Percentiles rank a stretch among this genome's conserved stretches.
These are phyloP conservation scores for Gossypium thurberi DNA, from an alignment of 345 rosid genomes.

Conservation along the genomic window DNA sequence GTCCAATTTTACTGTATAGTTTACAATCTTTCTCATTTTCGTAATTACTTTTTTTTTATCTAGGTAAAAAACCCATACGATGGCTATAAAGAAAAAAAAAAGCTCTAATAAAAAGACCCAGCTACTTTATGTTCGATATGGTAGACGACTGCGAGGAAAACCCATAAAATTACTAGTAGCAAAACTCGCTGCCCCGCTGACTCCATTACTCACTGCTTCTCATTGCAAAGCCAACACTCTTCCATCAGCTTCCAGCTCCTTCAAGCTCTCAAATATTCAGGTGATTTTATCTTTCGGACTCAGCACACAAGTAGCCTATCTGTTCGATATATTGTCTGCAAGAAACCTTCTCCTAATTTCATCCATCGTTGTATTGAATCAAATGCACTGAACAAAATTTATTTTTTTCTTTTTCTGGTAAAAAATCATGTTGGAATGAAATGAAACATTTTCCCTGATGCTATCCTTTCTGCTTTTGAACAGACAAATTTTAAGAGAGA, in stretches of 20 bases:
- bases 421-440: not conserved
- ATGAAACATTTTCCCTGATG: not conserved
- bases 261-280: not conserved
- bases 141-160: no score
- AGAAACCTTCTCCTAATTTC: not conserved
- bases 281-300: not conserved
- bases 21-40: no score
- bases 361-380: not conserved
- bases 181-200: not conserved
- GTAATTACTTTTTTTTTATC: no score
- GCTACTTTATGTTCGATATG: no score
- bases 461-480: constrained; percentile 1
- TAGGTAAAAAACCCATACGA: no score
- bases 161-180: not conserved
- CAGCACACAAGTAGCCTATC: not conserved
- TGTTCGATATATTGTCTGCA: constrained; percentile 1
- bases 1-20: no score
- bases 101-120: no score
- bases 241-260: not conserved
- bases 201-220: not conserved
- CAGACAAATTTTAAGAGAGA: not conserved
- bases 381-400: not conserved
- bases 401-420: not conserved
- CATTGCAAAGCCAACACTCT: not conserved
- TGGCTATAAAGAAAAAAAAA: no score